These are phyloP conservation scores for Pyrus hybrid DNA, from an alignment of 331 rosid genomes.

Conservation along the genomic window DNA sequence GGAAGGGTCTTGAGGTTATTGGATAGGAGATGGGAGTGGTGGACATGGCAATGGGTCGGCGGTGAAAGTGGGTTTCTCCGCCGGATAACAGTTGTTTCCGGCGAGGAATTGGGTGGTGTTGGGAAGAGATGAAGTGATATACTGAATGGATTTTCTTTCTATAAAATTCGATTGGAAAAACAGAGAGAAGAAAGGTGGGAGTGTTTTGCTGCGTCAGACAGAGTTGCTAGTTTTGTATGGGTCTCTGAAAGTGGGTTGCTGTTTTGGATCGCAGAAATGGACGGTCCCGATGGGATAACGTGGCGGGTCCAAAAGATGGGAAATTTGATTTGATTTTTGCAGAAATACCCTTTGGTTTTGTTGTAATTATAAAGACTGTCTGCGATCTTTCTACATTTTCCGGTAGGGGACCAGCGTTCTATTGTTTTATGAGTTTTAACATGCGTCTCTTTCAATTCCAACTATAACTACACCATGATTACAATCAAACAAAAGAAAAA, in stretches of 20 bases:
- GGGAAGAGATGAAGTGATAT: not conserved
- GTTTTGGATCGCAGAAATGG: not conserved
- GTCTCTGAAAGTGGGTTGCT: not conserved
- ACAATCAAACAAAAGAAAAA: not conserved
- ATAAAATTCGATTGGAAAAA: not conserved
- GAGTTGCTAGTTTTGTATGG: not conserved
- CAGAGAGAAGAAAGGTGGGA: not conserved
- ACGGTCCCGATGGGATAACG: not conserved
- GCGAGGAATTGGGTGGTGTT: constrained; percentile 19
- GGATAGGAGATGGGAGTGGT: constrained; percentile 2
- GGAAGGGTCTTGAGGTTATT: constrained; percentile 33
- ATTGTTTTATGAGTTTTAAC: not conserved
- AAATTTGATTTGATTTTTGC: not conserved
- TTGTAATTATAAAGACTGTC: not conserved
- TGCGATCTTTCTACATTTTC: not conserved
- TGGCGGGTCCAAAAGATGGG: not conserved
- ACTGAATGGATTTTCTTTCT: not conserved
- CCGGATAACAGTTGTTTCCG: constrained; percentile 24
- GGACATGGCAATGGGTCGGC: not conserved
- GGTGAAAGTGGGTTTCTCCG: not conserved
- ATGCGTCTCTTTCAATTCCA: not conserved
- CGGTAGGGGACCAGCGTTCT: not conserved
- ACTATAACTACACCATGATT: not conserved
- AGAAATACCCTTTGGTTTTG: not conserved
- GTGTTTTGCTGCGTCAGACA: not conserved